Base-by-base conservation (phyloP, 2,329 filamentous ascomycete species). In the Trichophyton benhamiae region DNA sequence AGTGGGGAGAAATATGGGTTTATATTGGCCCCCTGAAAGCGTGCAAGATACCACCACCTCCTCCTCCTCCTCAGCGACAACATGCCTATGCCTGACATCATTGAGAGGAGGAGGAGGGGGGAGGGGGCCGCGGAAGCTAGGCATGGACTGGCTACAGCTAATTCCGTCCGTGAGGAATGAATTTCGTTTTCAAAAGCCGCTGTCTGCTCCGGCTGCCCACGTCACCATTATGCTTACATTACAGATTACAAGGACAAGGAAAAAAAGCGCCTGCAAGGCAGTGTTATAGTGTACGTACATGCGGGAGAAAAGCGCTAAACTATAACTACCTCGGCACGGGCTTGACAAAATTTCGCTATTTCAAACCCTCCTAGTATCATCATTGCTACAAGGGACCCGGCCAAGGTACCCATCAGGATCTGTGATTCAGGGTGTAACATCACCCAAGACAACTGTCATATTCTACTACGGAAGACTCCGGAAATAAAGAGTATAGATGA, bases 341-440 rank as follows among this genome's bases (percentile, higher is more conserved):
- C 36, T 60, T 22, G 38, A 38, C 4, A 25, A 60, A 11, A 17
- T 7, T n/a, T 57, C 33, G 27, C 38, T n/a, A 33, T 60, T 9
- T 60, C 42, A n/a, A 27, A 57, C 36, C 57, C 48, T 17, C 17
- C 48, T 11, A 27, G 60, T 27, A 48, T 38, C 27, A 48, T 38
- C 6, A 30, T 30, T 30, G 25, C 25, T 20, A 52, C 49, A 25
- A 48, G 61, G 49, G 48, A 62, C 42, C 46, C 15, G 8, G 30
- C 13, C 22, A 38, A 41, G 9, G 20, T 60, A 30, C 58, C 58
- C 57, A 42, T 62, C 49, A 36, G 61, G 61, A 62, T 62, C 30
- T 62, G 60, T 38, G 58, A 62, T 13, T 48, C 33, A 11, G 30
- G 22, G 44, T 9, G 8, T 36, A 22, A 8, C 38, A 20, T 15